phyloP scores from a whole-genome alignment of 2,329 filamentous ascomycete genomes.

The Penicillium fuscoglaucum region DNA sequence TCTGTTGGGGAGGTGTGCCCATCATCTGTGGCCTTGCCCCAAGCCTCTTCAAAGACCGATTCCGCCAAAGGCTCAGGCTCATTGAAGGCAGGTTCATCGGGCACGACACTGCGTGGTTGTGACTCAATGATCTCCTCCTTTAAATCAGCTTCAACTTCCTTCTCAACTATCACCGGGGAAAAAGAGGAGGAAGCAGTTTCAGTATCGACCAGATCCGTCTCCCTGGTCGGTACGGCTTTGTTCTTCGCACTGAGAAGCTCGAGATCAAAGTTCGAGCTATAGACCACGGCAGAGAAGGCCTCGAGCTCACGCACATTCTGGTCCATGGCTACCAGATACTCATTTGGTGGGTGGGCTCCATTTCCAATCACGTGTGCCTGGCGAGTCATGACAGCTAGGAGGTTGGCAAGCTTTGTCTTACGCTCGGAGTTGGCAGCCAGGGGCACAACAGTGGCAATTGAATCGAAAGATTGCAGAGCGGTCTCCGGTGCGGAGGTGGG shows the following conservation, averaged over 20 bases:
- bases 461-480: slow-evolving; percentile 46
- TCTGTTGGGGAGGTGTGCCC: slow-evolving; percentile 10
- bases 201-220: slow-evolving; percentile 3
- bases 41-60: slow-evolving; percentile 37
- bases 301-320: slow-evolving; percentile 50
- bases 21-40: slow-evolving; percentile 41
- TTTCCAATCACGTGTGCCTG: slow-evolving; percentile 89
- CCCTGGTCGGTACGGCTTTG: slow-evolving; percentile 10
- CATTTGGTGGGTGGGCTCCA: slow-evolving; percentile 53
- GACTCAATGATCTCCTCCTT: slow-evolving; percentile 3
- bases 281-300: slow-evolving; percentile 52
- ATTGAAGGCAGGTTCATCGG: not conserved
- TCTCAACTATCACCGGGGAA: slow-evolving; percentile 23
- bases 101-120: not conserved
- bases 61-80: slow-evolving; percentile 19
- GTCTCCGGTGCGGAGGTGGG: slow-evolving; percentile 42
- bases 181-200: slow-evolving; percentile 19
- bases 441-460: slow-evolving; percentile 44
- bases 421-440: slow-evolving; percentile 37
- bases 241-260: slow-evolving; percentile 30
- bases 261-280: slow-evolving; percentile 49
- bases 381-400: slow-evolving; percentile 83
- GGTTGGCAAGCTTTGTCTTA: slow-evolving; percentile 78
- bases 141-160: slow-evolving; percentile 15
- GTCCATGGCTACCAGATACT: slow-evolving; percentile 48